Conservation (phyloP, 2,329 filamentous ascomycete species). For the Pyricularia pennisetigena region DNA sequence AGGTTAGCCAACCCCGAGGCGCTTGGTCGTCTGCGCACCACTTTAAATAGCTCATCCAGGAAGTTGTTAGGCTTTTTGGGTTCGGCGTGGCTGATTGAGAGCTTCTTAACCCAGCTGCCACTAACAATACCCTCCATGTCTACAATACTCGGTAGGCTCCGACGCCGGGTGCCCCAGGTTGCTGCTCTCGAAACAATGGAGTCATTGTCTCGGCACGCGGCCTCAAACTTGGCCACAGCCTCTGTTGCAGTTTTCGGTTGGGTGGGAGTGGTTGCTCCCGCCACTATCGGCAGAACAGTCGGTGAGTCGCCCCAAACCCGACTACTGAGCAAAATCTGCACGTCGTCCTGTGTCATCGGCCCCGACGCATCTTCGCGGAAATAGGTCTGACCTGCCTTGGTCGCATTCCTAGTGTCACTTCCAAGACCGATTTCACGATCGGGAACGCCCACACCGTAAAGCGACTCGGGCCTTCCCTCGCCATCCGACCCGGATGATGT, state of each 20-base stretch:
- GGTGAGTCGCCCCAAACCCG: conserved; percentile 41
- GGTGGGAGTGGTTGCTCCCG: conserved; percentile 17
- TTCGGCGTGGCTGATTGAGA: conserved; percentile 40
- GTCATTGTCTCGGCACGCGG: conserved; percentile 42
- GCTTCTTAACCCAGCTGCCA: conserved; percentile 54
- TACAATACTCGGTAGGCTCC: conserved; percentile 48
- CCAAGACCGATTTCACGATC: conserved; percentile 33
- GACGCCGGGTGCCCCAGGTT: conserved; percentile 60
- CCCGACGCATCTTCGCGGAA: conserved; percentile 26
- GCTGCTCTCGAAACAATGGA: conserved; percentile 54
- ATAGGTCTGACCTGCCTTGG: conserved; percentile 39
- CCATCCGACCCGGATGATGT: conserved; percentile 2
- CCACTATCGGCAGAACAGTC: conserved; percentile 32
- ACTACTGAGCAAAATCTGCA: conserved; percentile 36
- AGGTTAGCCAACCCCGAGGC: conserved; percentile 21
- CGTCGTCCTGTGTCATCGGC: conserved; percentile 33
- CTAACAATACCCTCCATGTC: conserved; percentile 51
- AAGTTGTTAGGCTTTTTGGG: conserved; percentile 38
- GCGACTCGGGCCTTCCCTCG: neutral
- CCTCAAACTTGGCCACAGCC: conserved; percentile 42
- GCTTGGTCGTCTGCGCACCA: conserved; percentile 39
- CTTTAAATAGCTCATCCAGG: conserved; percentile 39
- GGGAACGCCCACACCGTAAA: conserved; percentile 21
- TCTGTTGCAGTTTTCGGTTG: conserved; percentile 42
- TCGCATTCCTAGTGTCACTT: conserved; percentile 38